Conservation (phyloP, 495 filamentous ascomycete genomes). For the Penicillium subrubescens region DNA sequence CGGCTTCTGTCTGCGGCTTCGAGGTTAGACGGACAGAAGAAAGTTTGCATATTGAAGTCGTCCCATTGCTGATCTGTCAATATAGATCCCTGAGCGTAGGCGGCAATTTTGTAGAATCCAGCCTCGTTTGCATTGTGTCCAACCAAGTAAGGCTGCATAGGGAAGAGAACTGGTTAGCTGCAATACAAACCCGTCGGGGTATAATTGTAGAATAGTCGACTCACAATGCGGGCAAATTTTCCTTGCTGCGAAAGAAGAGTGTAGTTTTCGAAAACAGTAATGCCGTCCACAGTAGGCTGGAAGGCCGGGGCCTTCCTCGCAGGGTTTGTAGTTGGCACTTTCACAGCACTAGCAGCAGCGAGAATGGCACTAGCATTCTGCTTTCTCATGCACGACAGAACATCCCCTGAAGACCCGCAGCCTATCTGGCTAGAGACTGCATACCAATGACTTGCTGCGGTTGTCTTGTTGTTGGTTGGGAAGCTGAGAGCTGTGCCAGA, state of each 20-base stretch:
- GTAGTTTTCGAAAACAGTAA: conserved; percentile 52
- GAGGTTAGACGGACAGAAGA: conserved; percentile 45
- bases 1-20: conserved; percentile 35
- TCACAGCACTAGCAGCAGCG: conserved; percentile 26
- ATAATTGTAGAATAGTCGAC: not conserved
- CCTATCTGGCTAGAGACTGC: conserved; percentile 43
- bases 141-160: conserved; percentile 39
- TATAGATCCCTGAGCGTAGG: conserved; percentile 24
- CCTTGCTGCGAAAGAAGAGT: conserved; percentile 31
- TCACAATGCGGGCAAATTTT: conserved; percentile 36
- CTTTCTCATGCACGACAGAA: conserved; percentile 49
- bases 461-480: conserved; percentile 31
- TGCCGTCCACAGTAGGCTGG: conserved; percentile 49
- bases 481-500: conserved; percentile 57
- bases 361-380: conserved; percentile 36
- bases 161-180: conserved; percentile 1
- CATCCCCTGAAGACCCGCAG: conserved; percentile 28
- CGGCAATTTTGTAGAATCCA: conserved; percentile 43
- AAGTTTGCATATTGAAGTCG: conserved; percentile 44
- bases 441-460: conserved; percentile 35
- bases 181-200: not conserved
- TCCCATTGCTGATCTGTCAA: conserved; percentile 35
- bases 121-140: conserved; percentile 51
- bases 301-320: conserved; percentile 39
- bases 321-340: conserved; percentile 26